These are phyloP conservation scores for Polyplosphaeria fusca DNA, from an alignment of 495 filamentous ascomycete genomes.

Conservation along the genomic window DNA sequence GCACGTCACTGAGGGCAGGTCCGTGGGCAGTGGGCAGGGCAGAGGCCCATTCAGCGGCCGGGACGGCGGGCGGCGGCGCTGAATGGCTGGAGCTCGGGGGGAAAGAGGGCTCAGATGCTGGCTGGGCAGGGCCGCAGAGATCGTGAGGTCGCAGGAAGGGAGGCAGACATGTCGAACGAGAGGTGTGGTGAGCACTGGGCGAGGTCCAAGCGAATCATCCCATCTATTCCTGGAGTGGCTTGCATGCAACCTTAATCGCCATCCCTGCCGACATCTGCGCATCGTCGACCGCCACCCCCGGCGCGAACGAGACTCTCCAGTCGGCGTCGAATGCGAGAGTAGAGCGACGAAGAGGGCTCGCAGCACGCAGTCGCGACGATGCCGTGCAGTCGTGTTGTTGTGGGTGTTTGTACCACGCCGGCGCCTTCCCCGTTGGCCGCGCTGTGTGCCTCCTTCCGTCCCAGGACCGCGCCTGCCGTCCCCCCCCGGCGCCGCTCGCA, in stretches of 20 bases:
- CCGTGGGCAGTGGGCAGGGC: not conserved
- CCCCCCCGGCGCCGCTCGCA: not conserved
- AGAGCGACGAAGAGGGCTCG: not conserved
- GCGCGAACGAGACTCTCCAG: not conserved
- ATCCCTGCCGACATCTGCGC: conserved; percentile 20
- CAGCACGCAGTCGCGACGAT: not conserved
- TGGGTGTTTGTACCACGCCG: too few relatives aligned
- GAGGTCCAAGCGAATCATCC: conserved; percentile 14
- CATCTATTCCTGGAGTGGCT: conserved; percentile 34
- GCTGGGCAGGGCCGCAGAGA: conserved; percentile 2
- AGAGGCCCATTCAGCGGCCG: conserved; percentile 19
- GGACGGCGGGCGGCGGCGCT: not conserved
- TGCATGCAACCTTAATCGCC: conserved; percentile 32
- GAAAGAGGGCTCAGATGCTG: conserved; percentile 21
- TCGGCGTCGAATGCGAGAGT: not conserved
- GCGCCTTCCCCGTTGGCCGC: not conserved
- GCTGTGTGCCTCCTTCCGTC: not conserved
- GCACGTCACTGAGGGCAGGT: too few relatives aligned
- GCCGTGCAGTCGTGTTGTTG: too few relatives aligned
- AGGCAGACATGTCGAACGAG: conserved; percentile 2
- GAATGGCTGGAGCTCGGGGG: conserved; percentile 10
- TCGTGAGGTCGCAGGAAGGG: conserved; percentile 12
- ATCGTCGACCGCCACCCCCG: not conserved
- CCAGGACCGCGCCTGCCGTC: not conserved
- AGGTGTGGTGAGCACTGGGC: conserved; percentile 22